Conservation (phyloP, 768 basidiomycete species). For the Russula earlei region DNA sequence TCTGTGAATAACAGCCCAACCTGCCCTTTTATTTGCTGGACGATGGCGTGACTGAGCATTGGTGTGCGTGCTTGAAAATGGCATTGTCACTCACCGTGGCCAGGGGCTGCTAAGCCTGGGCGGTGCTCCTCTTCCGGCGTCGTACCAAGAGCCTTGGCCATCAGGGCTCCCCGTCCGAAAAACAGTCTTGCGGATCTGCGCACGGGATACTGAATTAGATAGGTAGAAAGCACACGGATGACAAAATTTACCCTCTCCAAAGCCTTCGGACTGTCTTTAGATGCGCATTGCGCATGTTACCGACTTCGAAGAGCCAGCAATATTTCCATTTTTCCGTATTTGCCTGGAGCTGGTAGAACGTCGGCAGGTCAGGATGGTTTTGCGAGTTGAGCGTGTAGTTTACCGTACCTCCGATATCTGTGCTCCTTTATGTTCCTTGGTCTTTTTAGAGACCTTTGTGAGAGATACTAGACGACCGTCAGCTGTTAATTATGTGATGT, state of each 20-base stretch:
- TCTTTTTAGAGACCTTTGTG: constrained; percentile 92
- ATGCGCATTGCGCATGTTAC: constrained; percentile 90
- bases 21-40: constrained; percentile 88
- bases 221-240: not conserved
- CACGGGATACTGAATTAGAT: constrained; percentile 10
- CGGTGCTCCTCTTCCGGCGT: constrained; percentile 82
- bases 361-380: not conserved
- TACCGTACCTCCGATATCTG: constrained; percentile 65
- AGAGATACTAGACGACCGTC: constrained; percentile 56
- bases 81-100: constrained; percentile 46
- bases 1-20: constrained; percentile 91
- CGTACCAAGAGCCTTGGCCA: constrained; percentile 91
- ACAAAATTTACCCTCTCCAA: constrained; percentile 78
- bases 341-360: constrained; percentile 54
- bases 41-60: not conserved
- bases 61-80: not conserved
- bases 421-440: constrained; percentile 78
- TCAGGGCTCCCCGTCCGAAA: constrained; percentile 78
- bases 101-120: constrained; percentile 65
- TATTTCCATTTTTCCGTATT: constrained; percentile 87
- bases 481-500: constrained; percentile 8
- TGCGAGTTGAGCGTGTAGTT: not conserved
- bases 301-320: constrained; percentile 93
- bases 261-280: constrained; percentile 86
- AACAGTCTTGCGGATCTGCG: constrained; percentile 80